A percentile compares a stretch with the other conserved stretches of the same genome.
phyloP scores from a whole-genome alignment of 2,329 filamentous ascomycete genomes.

The Botrytis hyacinthi region DNA sequence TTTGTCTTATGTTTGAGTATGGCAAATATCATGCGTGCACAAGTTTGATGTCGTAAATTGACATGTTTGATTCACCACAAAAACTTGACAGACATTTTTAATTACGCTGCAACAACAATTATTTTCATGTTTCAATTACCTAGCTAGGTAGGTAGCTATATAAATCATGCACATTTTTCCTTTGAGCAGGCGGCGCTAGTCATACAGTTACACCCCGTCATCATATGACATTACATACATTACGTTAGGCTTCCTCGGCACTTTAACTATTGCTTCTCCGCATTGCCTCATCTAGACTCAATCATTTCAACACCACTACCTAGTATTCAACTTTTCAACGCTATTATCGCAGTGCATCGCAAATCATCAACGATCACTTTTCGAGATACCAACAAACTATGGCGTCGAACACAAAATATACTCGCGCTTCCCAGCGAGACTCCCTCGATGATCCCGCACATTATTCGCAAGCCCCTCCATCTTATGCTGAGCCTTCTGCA shows the following conservation, averaged over 20 bases:
- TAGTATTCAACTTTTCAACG: not conserved
- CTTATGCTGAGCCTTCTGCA: conserved; percentile 65
- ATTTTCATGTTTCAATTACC: not conserved
- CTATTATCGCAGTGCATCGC: conserved; percentile 2
- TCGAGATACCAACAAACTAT: conserved; percentile 45
- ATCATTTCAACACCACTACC: not conserved
- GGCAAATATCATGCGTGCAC: not conserved
- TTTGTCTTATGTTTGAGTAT: not conserved
- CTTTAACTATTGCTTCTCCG: not conserved
- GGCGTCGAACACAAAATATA: conserved; percentile 78
- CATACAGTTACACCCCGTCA: not conserved
- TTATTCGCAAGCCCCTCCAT: conserved; percentile 78
- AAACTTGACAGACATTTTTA: not conserved
- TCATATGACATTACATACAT: conserved; percentile 6
- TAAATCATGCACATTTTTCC: not conserved
- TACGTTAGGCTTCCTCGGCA: conserved; percentile 9
- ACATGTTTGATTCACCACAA: not conserved
- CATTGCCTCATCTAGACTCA: not conserved
- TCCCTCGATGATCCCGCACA: conserved; percentile 67
- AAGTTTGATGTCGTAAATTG: not conserved
- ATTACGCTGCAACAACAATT: not conserved
- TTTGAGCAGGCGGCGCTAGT: conserved; percentile 8
- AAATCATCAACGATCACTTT: not conserved
- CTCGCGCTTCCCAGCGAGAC: conserved; percentile 79
- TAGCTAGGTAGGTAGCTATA: not conserved